A percentile compares a stretch with the other conserved stretches of the same genome.
Evolutionary conservation across 768 basidiomycete genomes (phyloP).

Genomic region (Xerocomus potaroensis): DNA sequence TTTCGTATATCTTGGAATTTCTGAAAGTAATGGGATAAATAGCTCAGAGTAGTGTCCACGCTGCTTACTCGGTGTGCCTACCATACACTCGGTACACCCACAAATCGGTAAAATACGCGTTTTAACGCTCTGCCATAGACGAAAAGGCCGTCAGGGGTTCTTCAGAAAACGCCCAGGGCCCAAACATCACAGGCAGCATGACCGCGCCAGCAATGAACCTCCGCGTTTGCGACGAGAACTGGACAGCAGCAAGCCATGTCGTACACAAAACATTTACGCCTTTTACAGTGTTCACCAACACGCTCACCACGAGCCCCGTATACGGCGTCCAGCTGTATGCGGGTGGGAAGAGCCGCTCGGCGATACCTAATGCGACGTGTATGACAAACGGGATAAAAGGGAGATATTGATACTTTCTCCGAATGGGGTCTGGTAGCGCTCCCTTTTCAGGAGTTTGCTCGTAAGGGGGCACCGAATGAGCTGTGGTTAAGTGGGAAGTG

Average conservation of each 20-base stretch:
- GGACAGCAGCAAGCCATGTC: slow-evolving; percentile 33
- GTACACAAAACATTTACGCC: slow-evolving; percentile 55
- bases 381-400: slow-evolving; percentile 61
- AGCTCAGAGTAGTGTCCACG: neutral
- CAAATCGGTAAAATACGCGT: slow-evolving; percentile 44
- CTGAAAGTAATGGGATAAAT: neutral
- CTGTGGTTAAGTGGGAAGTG: no score
- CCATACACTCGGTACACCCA: slow-evolving; percentile 45
- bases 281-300: slow-evolving; percentile 58
- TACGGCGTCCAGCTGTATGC: slow-evolving; percentile 56
- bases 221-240: slow-evolving; percentile 18
- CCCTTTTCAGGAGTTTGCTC: slow-evolving; percentile 70
- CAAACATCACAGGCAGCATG: slow-evolving; percentile 51
- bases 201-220: slow-evolving; percentile 33
- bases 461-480: no score
- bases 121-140: slow-evolving; percentile 47
- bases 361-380: slow-evolving; percentile 56
- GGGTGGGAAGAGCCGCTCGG: slow-evolving; percentile 58
- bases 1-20: neutral
- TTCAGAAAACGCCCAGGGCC: slow-evolving; percentile 47
- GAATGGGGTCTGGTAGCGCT: slow-evolving; percentile 76
- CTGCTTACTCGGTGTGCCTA: neutral
- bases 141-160: slow-evolving; percentile 59
- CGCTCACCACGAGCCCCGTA: slow-evolving; percentile 51
- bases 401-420: slow-evolving; percentile 67